Evolutionary conservation across 2,329 filamentous ascomycete genomes (phyloP), one percentile per base, ranked within the genome.

Genomic region (Aureobasidium sp.): DNA sequence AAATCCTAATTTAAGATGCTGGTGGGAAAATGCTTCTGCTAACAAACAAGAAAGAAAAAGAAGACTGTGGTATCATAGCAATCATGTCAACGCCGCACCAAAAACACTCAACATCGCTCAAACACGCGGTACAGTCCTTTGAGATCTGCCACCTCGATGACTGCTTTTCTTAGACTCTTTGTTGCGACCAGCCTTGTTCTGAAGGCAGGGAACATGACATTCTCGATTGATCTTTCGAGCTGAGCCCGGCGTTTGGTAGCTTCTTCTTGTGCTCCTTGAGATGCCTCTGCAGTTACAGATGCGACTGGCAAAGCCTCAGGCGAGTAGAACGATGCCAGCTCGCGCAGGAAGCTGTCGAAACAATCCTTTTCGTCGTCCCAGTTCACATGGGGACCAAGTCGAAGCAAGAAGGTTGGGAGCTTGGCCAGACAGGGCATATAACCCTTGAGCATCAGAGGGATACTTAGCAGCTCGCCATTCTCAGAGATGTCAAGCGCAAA

Each of bases 101-200:
- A 8, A 8, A 44, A 42, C 34, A 8, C 48, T 83, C 74, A 97
- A 73, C 94, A 97, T 60, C 94, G 80, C 76, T 99, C 94, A 79
- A 99, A 99, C 3, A 97, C 92, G 49, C 90, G 81, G 74, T 99
- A 99, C 62, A 99, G 72, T 0, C 92, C 91, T 74, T 96, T 97
- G 63, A 97, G 74, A 76, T 95, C 91, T 2, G 94, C 93, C 53
- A 96, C 85, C 74, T 99, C 93, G 50, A 96, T 77, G 11, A 96
- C 85, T 0, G 86, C 88, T 55, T 86, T 84, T 75, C 95, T 83
- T 68, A 97, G 76, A 5, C 82, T 80, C 66, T 83, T 87, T 9
- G 94, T 97, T 25, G 90, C 92, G 61, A 97, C 85, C 50, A 99
- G 75, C 62, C 91, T 81, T 5, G 88, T 80, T 72, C 91, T 90